Percentiles rank a stretch among this genome's conserved stretches.
Conservation (phyloP, 2,329 filamentous ascomycete genomes). For the Lizonia empirigonia region DNA sequence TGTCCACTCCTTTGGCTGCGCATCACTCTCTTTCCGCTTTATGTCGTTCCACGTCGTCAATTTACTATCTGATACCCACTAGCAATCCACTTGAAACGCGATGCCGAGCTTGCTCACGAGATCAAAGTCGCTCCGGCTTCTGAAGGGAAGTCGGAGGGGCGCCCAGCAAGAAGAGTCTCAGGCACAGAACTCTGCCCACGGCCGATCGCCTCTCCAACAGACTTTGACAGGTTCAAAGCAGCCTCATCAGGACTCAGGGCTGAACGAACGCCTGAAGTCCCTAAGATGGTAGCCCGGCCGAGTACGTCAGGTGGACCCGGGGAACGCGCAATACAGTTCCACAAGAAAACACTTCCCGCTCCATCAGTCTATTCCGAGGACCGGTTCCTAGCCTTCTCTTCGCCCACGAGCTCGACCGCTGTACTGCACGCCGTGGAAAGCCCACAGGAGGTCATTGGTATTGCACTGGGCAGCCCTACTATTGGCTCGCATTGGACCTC, state of each 20-base stretch:
- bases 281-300: slow-evolving; percentile 41
- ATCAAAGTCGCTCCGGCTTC: slow-evolving; percentile 46
- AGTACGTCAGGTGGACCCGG: slow-evolving; percentile 44
- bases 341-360: slow-evolving; percentile 43
- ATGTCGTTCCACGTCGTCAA: slow-evolving; percentile 29
- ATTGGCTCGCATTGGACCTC: slow-evolving; percentile 38
- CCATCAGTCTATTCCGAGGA: slow-evolving; percentile 32
- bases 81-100: slow-evolving; percentile 44
- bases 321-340: slow-evolving; percentile 43
- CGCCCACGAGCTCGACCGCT: slow-evolving; percentile 37
- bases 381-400: slow-evolving; percentile 35
- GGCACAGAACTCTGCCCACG: slow-evolving; percentile 31
- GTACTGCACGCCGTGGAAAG: slow-evolving; percentile 40
- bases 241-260: slow-evolving; percentile 34
- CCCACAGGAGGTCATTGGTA: slow-evolving; percentile 45
- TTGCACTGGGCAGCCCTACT: slow-evolving; percentile 49
- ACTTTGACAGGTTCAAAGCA: slow-evolving; percentile 42
- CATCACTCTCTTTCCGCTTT: slow-evolving; percentile 23
- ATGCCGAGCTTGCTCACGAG: slow-evolving; percentile 47
- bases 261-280: slow-evolving; percentile 34
- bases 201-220: slow-evolving; percentile 28
- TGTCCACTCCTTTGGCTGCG: slow-evolving; percentile 48
- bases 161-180: slow-evolving; percentile 32
- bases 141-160: slow-evolving; percentile 41
- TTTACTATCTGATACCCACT: slow-evolving; percentile 41